Base-by-base conservation (phyloP, 192 early-diverging fungal species). In the Coemansia sp. region DNA sequence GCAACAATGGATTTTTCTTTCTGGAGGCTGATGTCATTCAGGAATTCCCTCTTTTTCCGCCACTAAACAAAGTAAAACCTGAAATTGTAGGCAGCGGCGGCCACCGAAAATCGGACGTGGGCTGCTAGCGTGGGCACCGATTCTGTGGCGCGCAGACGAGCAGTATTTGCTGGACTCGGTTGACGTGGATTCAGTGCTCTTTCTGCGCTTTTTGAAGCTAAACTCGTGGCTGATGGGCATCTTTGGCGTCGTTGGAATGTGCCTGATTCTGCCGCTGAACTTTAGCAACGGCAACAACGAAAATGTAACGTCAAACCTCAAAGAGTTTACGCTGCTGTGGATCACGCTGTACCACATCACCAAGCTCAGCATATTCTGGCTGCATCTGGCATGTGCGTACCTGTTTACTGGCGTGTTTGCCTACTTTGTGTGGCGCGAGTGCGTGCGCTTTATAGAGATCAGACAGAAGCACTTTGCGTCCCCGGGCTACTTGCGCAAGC, bases 151-250 rank as follows among this genome's bases (percentile, higher is more conserved):
- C 21, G 71, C 82, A 40, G 65, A 83, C 61, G 89, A 92, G 42
- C 65, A 77, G 55, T 78, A 73, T 15, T 59, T 92, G 31, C 70
- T 89, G 22, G 84, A 85, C 10, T 87, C 84, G 25, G 85, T 89
- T 1, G 90, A 87, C 38, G 67, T 86, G n/a, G 89, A 92, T 66
- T 87, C 88, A 9, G 86, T 89, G 23, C 71, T 89, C 42, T 87
- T 90, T 59, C 76, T 92, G 57, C 79, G 85, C 2, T 92, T 89
- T 59, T 50, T 90, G 17, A 80, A 79, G 21, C 75, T 89, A 66
- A 79, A 82, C 46, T 82, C 84, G 40, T 75, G 82, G 58, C 59
- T 88, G n/a, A 80, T 90, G 37, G 69, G 80, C 19, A 71, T 78
- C 28, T 82, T 88, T 54, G 72, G 78, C n/a, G 26, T 84, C 17